Conservation (phyloP, 2,329 filamentous ascomycete species). For the Ceratocystis lukuohia region DNA sequence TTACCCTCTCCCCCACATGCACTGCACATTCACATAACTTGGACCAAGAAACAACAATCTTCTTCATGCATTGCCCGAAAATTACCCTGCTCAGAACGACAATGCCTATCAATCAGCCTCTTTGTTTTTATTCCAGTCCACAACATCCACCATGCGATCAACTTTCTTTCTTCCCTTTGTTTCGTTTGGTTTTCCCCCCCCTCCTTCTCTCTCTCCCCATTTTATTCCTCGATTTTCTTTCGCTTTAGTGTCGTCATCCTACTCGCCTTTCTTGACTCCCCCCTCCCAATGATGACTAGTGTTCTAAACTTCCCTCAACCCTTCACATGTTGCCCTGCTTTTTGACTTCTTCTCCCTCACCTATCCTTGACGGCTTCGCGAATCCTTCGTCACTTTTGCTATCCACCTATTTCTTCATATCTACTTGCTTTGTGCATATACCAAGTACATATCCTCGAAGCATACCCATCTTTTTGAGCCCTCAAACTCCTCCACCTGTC, state of each 20-base stretch:
- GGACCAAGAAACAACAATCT: neutral
- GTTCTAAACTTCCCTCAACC: conserved; percentile 6
- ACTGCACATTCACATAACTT: neutral
- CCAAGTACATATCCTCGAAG: conserved; percentile 7
- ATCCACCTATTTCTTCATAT: conserved; percentile 4
- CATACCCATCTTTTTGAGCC: conserved; percentile 10
- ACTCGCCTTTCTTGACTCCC: conserved; percentile 15
- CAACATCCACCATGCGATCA: neutral
- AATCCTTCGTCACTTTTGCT: conserved; percentile 10
- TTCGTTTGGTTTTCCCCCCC: conserved; percentile 4
- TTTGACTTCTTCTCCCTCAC: conserved; percentile 1
- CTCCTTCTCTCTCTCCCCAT: neutral
- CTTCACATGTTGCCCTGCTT: conserved; percentile 10
- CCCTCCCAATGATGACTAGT: conserved; percentile 5
- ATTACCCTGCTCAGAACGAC: neutral
- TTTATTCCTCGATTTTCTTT: conserved; percentile 4
- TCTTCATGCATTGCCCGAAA: neutral
- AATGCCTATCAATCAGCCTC: neutral
- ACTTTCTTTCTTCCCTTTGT: neutral
- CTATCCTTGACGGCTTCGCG: conserved; percentile 9
- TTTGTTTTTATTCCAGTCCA: neutral
- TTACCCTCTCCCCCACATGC: neutral
- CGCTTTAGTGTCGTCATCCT: conserved; percentile 10
- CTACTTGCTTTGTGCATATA: conserved; percentile 4
- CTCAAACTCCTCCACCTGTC: conserved; percentile 4